Conservation (phyloP, 352 stramenopile genomes). For the Globisporangium irregulare region DNA sequence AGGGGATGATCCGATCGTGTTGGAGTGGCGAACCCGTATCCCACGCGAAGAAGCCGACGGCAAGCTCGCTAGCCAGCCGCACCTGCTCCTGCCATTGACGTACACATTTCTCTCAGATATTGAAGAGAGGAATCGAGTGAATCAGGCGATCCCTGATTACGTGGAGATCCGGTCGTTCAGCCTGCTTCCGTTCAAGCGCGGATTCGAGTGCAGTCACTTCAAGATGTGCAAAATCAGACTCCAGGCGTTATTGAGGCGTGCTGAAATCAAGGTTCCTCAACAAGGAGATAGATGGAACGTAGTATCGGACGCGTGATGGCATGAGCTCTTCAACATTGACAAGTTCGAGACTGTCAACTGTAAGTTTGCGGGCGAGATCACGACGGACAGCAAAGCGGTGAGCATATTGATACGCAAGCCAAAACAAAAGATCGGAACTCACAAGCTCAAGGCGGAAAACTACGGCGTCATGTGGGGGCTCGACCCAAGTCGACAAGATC, state of each 20-base stretch:
- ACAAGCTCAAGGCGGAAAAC: not conserved
- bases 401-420: constrained; percentile 21
- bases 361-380: constrained; percentile 12
- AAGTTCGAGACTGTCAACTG: constrained; percentile 14
- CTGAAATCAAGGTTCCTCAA: not conserved
- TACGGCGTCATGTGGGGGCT: constrained; percentile 17
- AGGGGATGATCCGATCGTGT: not conserved
- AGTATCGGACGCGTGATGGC: not conserved
- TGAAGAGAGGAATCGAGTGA: constrained; percentile 9
- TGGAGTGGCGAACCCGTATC: constrained; percentile 3
- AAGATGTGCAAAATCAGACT: constrained; percentile 19
- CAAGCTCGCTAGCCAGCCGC: not conserved
- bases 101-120: constrained; percentile 3
- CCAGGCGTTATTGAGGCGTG: constrained; percentile 4
- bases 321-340: constrained; percentile 16
- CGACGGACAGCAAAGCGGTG: constrained; percentile 20
- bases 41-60: not conserved
- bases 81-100: constrained; percentile 7
- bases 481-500: constrained; percentile 10
- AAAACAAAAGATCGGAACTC: not conserved
- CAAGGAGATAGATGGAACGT: constrained; percentile 1
- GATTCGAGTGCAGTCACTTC: constrained; percentile 22
- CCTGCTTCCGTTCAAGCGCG: constrained; percentile 18
- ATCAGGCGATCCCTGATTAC: not conserved
- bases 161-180: constrained; percentile 11